A percentile compares a stretch with the other conserved stretches of the same genome.
phyloP scores from a whole-genome alignment of 352 stramenopile genomes.

The Phytophthora quininea region DNA sequence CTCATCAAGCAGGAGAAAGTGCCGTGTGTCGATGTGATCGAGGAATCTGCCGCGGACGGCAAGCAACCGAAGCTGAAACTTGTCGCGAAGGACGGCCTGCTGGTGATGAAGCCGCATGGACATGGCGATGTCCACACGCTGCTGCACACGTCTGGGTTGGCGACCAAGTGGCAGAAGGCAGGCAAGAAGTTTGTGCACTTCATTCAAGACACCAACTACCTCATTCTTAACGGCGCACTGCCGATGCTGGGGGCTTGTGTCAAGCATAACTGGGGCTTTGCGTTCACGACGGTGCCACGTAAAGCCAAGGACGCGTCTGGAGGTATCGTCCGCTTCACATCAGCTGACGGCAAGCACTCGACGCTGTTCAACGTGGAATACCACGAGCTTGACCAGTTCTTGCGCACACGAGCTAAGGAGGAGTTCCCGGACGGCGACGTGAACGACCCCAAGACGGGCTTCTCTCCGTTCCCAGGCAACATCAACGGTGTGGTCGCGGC shows the following conservation, averaged over 20 bases:
- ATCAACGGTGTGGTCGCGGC: slow-evolving; percentile 75
- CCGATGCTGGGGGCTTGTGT: slow-evolving; percentile 90
- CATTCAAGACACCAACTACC: slow-evolving; percentile 95
- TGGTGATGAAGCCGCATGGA: slow-evolving; percentile 97
- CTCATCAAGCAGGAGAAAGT: slow-evolving; percentile 99
- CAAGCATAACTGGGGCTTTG: slow-evolving; percentile 90
- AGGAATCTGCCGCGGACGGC: slow-evolving; percentile 16
- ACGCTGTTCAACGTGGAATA: slow-evolving; percentile 81
- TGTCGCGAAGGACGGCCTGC: slow-evolving; percentile 51
- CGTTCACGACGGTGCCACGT: slow-evolving; percentile 93
- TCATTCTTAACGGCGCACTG: slow-evolving; percentile 93
- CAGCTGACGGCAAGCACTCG: slow-evolving; percentile 24
- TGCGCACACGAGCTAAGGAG: slow-evolving; percentile 46
- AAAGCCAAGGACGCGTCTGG: slow-evolving; percentile 93
- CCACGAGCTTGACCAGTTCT: slow-evolving; percentile 73
- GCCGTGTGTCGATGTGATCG: slow-evolving; percentile 67
- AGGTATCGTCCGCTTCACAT: slow-evolving; percentile 62
- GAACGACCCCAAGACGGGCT: slow-evolving; percentile 60
- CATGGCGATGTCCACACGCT: slow-evolving; percentile 98
- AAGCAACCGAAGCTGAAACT: slow-evolving; percentile 82
- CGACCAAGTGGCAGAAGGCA: slow-evolving; percentile 64
- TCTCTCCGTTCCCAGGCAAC: slow-evolving; percentile 72
- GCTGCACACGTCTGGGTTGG: slow-evolving; percentile 79
- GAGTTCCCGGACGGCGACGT: slow-evolving; percentile 64
- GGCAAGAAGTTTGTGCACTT: slow-evolving; percentile 97